A percentile compares a stretch with the other conserved stretches of the same genome.
These are phyloP conservation scores for Mollisia scopiformis DNA, from an alignment of 2,329 filamentous ascomycete genomes.

Conservation along the genomic window DNA sequence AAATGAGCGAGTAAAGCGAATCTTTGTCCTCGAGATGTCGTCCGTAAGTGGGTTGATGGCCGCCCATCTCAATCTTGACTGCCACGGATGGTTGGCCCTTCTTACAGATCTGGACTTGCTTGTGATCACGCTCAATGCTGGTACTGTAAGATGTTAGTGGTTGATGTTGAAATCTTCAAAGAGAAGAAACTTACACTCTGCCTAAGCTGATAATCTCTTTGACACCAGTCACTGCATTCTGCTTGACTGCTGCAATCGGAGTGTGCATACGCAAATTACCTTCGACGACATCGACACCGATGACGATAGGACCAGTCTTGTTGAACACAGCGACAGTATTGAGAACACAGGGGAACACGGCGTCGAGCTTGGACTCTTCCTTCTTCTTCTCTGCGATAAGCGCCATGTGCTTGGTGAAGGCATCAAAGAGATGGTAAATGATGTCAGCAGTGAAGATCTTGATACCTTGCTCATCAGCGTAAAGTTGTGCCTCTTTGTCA, in stretches of 20 bases:
- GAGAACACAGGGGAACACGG: constrained; percentile 95
- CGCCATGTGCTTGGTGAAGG: constrained; percentile 94
- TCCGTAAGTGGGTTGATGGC: constrained; percentile 91
- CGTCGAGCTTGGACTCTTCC: constrained; percentile 92
- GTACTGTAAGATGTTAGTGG: constrained; percentile 56
- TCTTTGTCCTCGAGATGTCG: constrained; percentile 94
- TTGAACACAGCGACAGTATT: constrained; percentile 94
- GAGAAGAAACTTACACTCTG: constrained; percentile 62
- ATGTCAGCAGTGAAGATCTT: constrained; percentile 99
- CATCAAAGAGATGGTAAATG: constrained; percentile 97
- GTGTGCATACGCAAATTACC: constrained; percentile 86
- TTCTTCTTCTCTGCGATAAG: constrained; percentile 87
- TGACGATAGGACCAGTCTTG: constrained; percentile 93
- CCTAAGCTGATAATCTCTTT: constrained; percentile 87
- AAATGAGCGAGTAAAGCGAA: constrained; percentile 84
- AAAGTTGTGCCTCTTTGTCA: constrained; percentile 90
- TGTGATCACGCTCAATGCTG: constrained; percentile 97
- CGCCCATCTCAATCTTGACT: constrained; percentile 93
- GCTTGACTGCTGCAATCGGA: constrained; percentile 85
- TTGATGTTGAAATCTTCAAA: not conserved
- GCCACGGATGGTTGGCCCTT: constrained; percentile 97
- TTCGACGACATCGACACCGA: constrained; percentile 95
- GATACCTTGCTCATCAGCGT: constrained; percentile 92
- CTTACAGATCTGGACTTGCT: constrained; percentile 89
- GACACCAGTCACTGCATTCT: constrained; percentile 73